Base-by-base conservation (phyloP, 1,284 basidiomycete species). In the Moesziomyces parantarcticus region DNA sequence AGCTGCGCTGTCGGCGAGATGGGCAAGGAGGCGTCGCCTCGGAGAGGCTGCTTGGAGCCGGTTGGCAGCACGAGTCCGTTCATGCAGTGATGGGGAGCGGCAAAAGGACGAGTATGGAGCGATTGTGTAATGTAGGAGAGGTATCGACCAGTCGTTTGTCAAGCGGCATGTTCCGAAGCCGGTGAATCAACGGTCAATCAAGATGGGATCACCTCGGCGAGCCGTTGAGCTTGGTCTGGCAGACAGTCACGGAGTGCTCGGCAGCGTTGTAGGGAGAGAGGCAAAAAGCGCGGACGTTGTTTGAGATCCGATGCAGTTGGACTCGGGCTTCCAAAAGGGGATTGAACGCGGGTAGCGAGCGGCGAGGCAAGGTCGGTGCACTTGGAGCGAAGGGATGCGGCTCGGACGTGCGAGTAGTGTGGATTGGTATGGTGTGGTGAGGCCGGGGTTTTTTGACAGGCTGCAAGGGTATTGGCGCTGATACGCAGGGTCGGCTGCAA, bases 1-100 rank as follows among this genome's bases (percentile, higher is more conserved):
- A 51, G 46, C 9, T 50, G 59, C 13, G 59, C 36, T 25, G 51
- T 51, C 5, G 58, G 69, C 8, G 69, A 62, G 45, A 56, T 51
- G 26, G 53, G 45, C 25, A 59, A 59, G 18, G 55, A 46, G 22
- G 64, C 39, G 21, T 73, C 64, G 44, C 70, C 70, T 34, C 60
- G 50, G 39, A 68, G n/a, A 25, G 70, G 70, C 54, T 60, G 57
- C 60, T 62, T 68, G 44, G 61, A 61, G 49, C 70, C 70, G 29
- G 58, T 61, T n/a, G 70, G 70, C 4, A 73, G 65, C 7, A 73
- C 48, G 13, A 73, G 65, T 14, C 70, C 61, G 61, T 68, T 73
- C 70, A 73, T 73, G 55, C 65, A 53, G 57, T 14, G 26, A 34
- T 9, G n/a, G n/a, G n/a, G 29, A 18, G 22, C 5, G 20, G 4